Conservation (phyloP, 805 yeast genomes). For the Dipodascopsis uninucleata region DNA sequence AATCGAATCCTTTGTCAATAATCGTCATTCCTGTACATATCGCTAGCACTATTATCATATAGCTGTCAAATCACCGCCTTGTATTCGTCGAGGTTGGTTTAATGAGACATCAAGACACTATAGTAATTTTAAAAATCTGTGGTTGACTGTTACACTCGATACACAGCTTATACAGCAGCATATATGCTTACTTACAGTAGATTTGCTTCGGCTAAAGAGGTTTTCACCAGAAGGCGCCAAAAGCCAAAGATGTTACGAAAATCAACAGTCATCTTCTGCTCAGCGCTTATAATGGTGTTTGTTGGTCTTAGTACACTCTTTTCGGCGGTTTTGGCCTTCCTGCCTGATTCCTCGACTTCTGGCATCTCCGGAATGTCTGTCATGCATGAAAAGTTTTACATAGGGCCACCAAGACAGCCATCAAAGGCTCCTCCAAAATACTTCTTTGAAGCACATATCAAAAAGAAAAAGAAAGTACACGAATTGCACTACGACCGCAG, state of each 20-base stretch:
- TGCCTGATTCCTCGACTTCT: constrained; percentile 1
- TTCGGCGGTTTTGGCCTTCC: constrained; percentile 1
- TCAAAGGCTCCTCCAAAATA: constrained; percentile 23
- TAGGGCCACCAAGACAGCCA: constrained; percentile 18
- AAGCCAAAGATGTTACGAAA: constrained; percentile 18
- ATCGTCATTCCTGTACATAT: too few species aligned
- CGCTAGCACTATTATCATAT: too few species aligned
- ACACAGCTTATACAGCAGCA: too few species aligned
- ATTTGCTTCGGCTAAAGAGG: too few species aligned
- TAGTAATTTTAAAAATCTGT: too few species aligned
- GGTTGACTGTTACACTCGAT: too few species aligned
- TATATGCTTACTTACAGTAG: too few species aligned
- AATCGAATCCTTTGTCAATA: too few species aligned
- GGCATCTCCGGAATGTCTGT: constrained; percentile 20
- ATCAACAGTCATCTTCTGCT: constrained; percentile 5
- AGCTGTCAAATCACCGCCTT: too few species aligned
- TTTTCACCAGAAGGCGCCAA: background rate
- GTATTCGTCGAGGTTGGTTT: too few species aligned
- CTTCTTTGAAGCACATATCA: constrained; percentile 22
- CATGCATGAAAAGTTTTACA: constrained; percentile 26
- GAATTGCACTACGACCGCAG: constrained; percentile 60
- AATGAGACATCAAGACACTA: too few species aligned
- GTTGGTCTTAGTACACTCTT: constrained; percentile 12
- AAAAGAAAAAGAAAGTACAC: constrained; percentile 8
- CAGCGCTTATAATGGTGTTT: constrained; percentile 11